Evolutionary conservation across 768 basidiomycete genomes (phyloP).

Genomic region (Lentinula sp.): DNA sequence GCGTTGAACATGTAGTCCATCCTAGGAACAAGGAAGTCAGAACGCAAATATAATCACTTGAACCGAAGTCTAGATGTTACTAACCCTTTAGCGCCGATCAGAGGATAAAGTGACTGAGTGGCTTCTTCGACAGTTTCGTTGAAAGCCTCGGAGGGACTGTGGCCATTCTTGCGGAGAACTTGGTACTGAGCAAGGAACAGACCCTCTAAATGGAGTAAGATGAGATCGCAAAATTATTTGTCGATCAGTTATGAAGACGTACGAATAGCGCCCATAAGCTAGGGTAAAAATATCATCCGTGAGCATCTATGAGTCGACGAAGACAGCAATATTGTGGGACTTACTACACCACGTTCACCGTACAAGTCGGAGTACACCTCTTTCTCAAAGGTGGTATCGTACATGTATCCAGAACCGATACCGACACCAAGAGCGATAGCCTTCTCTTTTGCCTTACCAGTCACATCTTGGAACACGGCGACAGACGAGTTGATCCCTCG

Average conservation of each 20-base stretch:
- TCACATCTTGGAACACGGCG: constrained; percentile 96
- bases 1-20: constrained; percentile 99
- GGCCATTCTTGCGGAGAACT: constrained; percentile 93
- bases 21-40: constrained; percentile 30
- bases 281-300: neutral
- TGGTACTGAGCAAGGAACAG: constrained; percentile 99
- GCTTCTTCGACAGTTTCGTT: constrained; percentile 99
- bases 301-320: neutral
- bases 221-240: neutral
- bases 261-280: constrained; percentile 62
- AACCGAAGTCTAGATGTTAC: constrained; percentile 14
- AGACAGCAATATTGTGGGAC: constrained; percentile 25
- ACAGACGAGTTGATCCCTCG: constrained; percentile 95
- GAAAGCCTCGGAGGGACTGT: constrained; percentile 97
- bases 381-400: constrained; percentile 99
- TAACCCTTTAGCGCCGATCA: constrained; percentile 92
- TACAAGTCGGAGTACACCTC: constrained; percentile 99
- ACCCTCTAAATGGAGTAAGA: constrained; percentile 56
- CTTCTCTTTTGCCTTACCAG: constrained; percentile 96
- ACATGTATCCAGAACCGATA: constrained; percentile 95
- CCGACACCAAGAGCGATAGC: constrained; percentile 92
- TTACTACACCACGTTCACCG: constrained; percentile 98
- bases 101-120: constrained; percentile 96
- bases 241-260: constrained; percentile 22
- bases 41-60: neutral